Percentiles rank a stretch among this genome's conserved stretches.
Evolutionary conservation across 345 rosid species (phyloP).

Genomic region (Syzygium aqueum): DNA sequence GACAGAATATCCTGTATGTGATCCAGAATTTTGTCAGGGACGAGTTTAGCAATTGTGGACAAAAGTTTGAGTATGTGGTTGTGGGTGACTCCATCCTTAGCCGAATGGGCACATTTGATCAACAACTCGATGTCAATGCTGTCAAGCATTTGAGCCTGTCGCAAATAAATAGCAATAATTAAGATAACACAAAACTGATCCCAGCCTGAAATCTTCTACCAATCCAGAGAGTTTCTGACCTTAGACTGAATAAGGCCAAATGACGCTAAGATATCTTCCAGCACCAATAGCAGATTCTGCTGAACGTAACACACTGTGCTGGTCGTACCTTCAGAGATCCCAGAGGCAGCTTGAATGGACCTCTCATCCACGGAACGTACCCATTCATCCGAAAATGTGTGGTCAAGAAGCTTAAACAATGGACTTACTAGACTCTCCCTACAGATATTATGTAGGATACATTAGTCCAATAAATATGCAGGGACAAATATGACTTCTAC

Average conservation of each 20-base stretch:
- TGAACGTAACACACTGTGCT: conserved; percentile 33
- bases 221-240: conserved; percentile 31
- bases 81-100: conserved; percentile 50
- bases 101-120: conserved; percentile 52
- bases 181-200: background rate
- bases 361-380: conserved; percentile 17
- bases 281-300: conserved; percentile 53
- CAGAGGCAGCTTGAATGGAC: conserved; percentile 29
- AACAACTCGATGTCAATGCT: conserved; percentile 47
- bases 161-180: conserved; percentile 1
- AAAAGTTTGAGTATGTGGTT: conserved; percentile 56
- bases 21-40: conserved; percentile 56
- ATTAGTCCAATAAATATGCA: background rate
- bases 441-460: background rate
- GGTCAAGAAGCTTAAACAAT: conserved; percentile 64
- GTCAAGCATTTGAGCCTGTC: conserved; percentile 43
- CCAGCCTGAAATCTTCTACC: background rate
- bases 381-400: conserved; percentile 43
- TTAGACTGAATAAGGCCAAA: conserved; percentile 17
- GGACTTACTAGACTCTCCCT: conserved; percentile 73
- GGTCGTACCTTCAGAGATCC: conserved; percentile 19
- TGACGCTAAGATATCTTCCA: conserved; percentile 58
- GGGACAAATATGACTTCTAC: background rate
- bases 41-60: conserved; percentile 47
- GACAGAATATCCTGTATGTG: conserved; percentile 54